Percentiles rank a stretch among this genome's conserved stretches.
These are phyloP conservation scores for Fusarium coffeatum DNA, from an alignment of 2,329 filamentous ascomycete genomes.

Conservation along the genomic window DNA sequence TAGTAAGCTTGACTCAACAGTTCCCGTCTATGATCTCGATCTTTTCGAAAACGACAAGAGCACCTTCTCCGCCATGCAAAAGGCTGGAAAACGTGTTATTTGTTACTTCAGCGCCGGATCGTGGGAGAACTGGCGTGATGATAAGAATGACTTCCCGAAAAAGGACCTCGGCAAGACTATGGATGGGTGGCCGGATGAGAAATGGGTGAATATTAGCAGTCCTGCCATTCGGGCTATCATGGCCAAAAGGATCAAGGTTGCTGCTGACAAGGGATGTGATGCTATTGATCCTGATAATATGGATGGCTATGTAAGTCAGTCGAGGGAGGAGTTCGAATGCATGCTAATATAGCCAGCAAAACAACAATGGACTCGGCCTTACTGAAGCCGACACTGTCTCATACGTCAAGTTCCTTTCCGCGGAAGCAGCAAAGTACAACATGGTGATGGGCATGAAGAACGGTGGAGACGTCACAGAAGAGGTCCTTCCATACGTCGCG, in stretches of 20 bases:
- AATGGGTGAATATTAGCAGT: constrained; percentile 71
- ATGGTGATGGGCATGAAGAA: constrained; percentile 76
- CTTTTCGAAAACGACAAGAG: constrained; percentile 63
- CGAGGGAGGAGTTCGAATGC: rapidly evolving
- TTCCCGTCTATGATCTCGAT: constrained; percentile 60
- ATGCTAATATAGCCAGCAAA: constrained; percentile 51
- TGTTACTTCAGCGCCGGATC: constrained; percentile 81
- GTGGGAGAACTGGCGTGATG: constrained; percentile 71
- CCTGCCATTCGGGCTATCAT: constrained; percentile 72
- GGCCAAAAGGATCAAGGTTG: constrained; percentile 66
- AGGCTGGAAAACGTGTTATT: constrained; percentile 69
- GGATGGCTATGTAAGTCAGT: constrained; percentile 66
- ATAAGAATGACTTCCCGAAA: constrained; percentile 64
- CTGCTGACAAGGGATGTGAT: constrained; percentile 71
- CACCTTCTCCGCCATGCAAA: constrained; percentile 65
- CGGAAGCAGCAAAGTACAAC: constrained; percentile 61
- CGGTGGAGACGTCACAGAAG: constrained; percentile 66
- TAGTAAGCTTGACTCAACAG: constrained; percentile 53
- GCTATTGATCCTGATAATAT: constrained; percentile 78
- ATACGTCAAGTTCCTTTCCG: constrained; percentile 69
- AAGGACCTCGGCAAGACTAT: constrained; percentile 69
- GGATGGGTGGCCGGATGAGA: constrained; percentile 73
- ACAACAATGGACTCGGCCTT: constrained; percentile 70
- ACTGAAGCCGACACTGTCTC: constrained; percentile 66
- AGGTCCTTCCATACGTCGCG: constrained; percentile 62